Base-by-base conservation (phyloP, 2,329 filamentous ascomycete species). In the Onygenales sp. region DNA sequence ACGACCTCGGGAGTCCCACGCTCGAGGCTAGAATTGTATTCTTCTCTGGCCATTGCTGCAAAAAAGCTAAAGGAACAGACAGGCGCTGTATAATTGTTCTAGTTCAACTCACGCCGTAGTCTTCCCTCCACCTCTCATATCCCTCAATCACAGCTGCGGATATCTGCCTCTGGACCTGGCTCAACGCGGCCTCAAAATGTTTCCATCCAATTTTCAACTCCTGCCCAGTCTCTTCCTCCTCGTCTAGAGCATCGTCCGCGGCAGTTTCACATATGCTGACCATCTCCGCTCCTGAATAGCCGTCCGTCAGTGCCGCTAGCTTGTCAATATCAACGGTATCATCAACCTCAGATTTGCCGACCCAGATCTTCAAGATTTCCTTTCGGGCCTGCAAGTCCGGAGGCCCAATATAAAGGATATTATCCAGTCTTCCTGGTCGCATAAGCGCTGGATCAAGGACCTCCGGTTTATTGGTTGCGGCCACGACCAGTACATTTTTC, bases 391-490 rank as follows among this genome's bases (percentile, higher is more conserved):
- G 74, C 45, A 78, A 71, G 63, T 89, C 84, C 0, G 92, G 92
- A 3, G 89, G 86, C 0, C 88, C 87, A 43, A 96, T 88, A 67
- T 95, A 95, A 45, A 95, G 80, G 36, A 90, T 78, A 59, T 86
- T 81, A 63, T 95, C 89, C 67, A 97, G 88, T 32, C 92, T 81
- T 1, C 92, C 92, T 0, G 89, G 87, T 0, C 92, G 82, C 65
- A 95, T 81, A 36, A 97, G 78, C 0, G 92, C 92, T 0, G 88
- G 82, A 65, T 97, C 92, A 17, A 97, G 80, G 1, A 85, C 79
- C 63, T 95, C 87, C 0, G 92, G 92, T 51, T 89, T 83, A 71
- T 97, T 97, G 0, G 92, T 97, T 2, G 92, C 92, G 0, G 89
- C 92, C 14, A 97, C 81, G 11, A 96, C 85, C 55, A 94, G 80